A percentile compares a stretch with the other conserved stretches of the same genome.
Conservation (phyloP, 2,329 filamentous ascomycete genomes). For the Seiridium unicorne region DNA sequence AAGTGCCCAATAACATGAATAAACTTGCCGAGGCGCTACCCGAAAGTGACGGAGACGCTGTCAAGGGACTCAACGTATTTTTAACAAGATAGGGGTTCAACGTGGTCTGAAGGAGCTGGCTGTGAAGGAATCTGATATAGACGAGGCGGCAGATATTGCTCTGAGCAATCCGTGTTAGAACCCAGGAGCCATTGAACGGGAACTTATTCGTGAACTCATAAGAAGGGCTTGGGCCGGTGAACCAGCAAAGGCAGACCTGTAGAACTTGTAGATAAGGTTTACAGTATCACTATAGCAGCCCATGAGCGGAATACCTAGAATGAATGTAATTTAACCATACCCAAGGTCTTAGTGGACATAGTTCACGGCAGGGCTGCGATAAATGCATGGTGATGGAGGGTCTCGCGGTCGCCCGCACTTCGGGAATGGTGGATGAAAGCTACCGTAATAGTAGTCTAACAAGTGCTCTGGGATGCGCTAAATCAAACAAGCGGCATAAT, state of each 20-base stretch:
- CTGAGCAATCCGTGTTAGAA: conserved; percentile 60
- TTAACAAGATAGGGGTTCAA: conserved; percentile 52
- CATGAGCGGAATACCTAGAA: too few relatives aligned
- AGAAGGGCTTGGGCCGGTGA: conserved; percentile 62
- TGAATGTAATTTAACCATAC: too few relatives aligned
- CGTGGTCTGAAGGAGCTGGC: conserved; percentile 52
- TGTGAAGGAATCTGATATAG: conserved; percentile 60
- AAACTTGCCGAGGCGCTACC: conserved; percentile 53
- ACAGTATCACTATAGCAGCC: too few relatives aligned
- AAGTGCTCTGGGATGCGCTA: too few relatives aligned
- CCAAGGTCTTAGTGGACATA: not conserved
- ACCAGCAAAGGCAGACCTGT: conserved; percentile 36
- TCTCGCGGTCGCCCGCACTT: not conserved
- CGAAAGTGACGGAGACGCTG: conserved; percentile 56
- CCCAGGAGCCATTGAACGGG: conserved; percentile 51
- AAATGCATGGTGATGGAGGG: too few relatives aligned
- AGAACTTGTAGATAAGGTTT: too few relatives aligned
- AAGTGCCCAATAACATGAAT: conserved; percentile 49
- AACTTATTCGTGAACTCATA: conserved; percentile 53
- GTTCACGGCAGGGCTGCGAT: not conserved
- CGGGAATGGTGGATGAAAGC: not conserved
- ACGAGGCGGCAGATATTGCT: conserved; percentile 58
- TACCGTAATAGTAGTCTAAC: too few relatives aligned
- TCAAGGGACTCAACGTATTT: conserved; percentile 54
- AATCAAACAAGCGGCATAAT: too few relatives aligned